phyloP scores from a whole-genome alignment of 352 stramenopile species.

The Phytopythium chamaehyphon region DNA sequence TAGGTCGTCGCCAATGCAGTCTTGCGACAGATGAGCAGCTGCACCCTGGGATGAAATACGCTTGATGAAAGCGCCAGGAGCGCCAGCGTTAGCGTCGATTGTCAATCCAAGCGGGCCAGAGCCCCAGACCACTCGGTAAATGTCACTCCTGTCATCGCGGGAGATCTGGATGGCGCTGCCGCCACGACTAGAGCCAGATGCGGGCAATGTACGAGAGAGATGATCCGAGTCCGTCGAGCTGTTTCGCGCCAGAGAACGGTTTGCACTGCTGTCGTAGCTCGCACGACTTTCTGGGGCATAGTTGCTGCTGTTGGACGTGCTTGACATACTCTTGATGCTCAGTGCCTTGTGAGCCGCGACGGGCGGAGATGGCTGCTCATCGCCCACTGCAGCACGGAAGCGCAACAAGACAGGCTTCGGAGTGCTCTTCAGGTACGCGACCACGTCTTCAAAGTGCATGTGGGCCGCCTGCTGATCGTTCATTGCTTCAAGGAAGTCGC shows the following conservation, averaged over 20 bases:
- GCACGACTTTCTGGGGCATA: constrained; percentile 10
- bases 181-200: constrained; percentile 12
- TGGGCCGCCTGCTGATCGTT: constrained; percentile 59
- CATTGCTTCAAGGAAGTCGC: constrained; percentile 80
- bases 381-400: constrained; percentile 49
- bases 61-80: constrained; percentile 76
- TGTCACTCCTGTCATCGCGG: constrained; percentile 30
- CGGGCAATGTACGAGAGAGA: constrained; percentile 10
- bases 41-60: constrained; percentile 71
- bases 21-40: constrained; percentile 66
- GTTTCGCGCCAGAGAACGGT: constrained; percentile 12
- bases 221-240: constrained; percentile 3
- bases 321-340: constrained; percentile 26
- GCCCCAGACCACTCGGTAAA: constrained; percentile 83
- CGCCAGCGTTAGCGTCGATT: constrained; percentile 65
- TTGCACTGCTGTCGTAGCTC: constrained; percentile 22
- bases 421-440: constrained; percentile 75
- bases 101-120: constrained; percentile 70
- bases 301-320: constrained; percentile 16
- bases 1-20: constrained; percentile 77
- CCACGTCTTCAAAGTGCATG: constrained; percentile 83
- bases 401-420: constrained; percentile 72
- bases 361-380: constrained; percentile 18
- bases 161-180: constrained; percentile 30
- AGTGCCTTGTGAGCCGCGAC: constrained; percentile 19